Conservation (phyloP, 768 basidiomycete genomes). For the Naematelia aurantialba region DNA sequence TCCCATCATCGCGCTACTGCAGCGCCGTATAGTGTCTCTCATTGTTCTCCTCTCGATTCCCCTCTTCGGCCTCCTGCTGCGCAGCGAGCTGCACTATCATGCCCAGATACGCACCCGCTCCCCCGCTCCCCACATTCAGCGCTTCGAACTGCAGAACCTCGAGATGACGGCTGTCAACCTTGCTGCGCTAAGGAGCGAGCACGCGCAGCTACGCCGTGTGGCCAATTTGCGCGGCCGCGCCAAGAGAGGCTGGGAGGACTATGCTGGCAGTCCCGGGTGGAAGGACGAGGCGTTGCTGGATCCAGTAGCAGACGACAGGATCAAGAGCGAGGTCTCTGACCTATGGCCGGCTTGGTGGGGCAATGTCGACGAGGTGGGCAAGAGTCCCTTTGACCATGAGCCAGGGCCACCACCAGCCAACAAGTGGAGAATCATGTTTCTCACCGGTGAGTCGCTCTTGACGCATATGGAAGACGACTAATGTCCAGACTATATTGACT, state of each 20-base stretch:
- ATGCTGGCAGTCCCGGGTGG: background rate
- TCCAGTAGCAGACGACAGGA: constrained; percentile 11
- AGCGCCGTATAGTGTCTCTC: background rate
- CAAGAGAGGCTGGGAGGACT: background rate
- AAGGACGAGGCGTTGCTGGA: background rate
- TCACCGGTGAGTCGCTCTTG: constrained; percentile 41
- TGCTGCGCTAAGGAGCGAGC: background rate
- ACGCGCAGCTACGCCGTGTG: background rate
- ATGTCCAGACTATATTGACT: constrained; percentile 45
- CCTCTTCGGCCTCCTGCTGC: background rate
- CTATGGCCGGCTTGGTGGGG: constrained; percentile 44
- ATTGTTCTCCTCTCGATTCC: background rate
- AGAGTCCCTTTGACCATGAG: constrained; percentile 43
- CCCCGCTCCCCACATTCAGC: background rate
- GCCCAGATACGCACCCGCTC: background rate
- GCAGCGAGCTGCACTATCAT: background rate
- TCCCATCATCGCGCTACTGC: background rate
- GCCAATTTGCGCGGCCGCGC: background rate
- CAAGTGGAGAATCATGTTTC: constrained; percentile 43
- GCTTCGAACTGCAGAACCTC: background rate
- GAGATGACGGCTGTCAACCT: background rate
- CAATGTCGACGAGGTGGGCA: constrained; percentile 34
- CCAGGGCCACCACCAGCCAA: constrained; percentile 13
- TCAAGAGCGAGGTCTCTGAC: constrained; percentile 10
- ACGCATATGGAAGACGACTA: background rate